Conservation (phyloP, 345 rosid species). For the Odontarrhena argentea region DNA sequence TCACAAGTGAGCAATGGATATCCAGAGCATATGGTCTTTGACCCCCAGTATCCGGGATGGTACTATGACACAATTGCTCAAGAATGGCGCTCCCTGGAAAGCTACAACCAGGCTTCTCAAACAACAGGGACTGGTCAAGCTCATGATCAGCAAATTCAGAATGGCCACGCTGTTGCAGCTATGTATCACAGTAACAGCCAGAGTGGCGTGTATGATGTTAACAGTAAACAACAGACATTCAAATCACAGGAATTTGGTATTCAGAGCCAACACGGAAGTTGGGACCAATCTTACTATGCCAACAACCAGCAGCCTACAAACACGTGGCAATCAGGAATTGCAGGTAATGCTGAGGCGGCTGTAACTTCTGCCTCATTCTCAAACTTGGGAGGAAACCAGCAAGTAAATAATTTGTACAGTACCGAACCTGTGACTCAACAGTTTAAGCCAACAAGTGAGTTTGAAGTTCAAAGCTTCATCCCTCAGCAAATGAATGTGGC, state of each 20-base stretch:
- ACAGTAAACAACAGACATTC: slow-evolving; percentile 47
- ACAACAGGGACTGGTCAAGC: slow-evolving; percentile 45
- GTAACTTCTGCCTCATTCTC: slow-evolving; percentile 32
- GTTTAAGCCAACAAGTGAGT: slow-evolving; percentile 46
- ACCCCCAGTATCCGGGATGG: slow-evolving; percentile 94
- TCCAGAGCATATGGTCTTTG: slow-evolving; percentile 89
- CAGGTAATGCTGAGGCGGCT: slow-evolving; percentile 38
- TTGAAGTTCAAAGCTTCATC: slow-evolving; percentile 50
- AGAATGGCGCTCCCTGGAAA: slow-evolving; percentile 76
- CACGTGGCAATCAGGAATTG: slow-evolving; percentile 56
- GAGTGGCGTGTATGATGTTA: slow-evolving; percentile 44
- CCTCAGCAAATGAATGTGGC: slow-evolving; percentile 55
- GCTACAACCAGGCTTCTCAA: slow-evolving; percentile 61
- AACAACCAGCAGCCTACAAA: slow-evolving; percentile 47
- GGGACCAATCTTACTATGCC: slow-evolving; percentile 57
- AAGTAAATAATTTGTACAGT: slow-evolving; percentile 48
- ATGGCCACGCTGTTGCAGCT: slow-evolving; percentile 49
- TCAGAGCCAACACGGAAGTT: slow-evolving; percentile 49
- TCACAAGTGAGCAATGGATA: slow-evolving; percentile 68
- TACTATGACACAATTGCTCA: slow-evolving; percentile 71
- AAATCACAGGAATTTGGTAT: slow-evolving; percentile 46
- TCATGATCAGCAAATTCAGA: slow-evolving; percentile 59
- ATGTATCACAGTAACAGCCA: slow-evolving; percentile 41
- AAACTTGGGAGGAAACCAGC: slow-evolving; percentile 54
- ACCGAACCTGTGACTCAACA: slow-evolving; percentile 46